Evolutionary conservation across 2,329 filamentous ascomycete species (phyloP), one percentile per base, ranked within the genome.

Genomic region (Aspergillus costaricaensis): DNA sequence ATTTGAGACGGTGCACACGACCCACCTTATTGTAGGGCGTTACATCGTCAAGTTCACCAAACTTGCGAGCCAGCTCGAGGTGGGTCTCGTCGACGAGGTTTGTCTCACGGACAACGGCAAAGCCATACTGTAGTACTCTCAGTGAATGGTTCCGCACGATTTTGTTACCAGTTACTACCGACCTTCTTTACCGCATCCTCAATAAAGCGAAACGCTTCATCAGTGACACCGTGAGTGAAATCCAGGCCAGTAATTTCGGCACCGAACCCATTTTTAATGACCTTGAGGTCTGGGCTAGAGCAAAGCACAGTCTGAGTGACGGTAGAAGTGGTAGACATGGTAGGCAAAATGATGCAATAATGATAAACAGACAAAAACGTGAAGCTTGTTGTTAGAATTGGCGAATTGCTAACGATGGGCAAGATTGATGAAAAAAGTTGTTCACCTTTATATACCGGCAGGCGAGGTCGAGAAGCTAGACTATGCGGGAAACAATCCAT

Each of bases 11-110:
- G 57, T 81, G 75, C 67, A 78, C 78, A 27, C 81, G 78, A 14
- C 80, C 83, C 12, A 56, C 73, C 2, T 70, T 71, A 9, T 81
- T 73, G 71, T 82, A 86, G 0, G 80, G 82, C 19, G 70, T 79
- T 27, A 85, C 78, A 65, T 85, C 81, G 71, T 87, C 85, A 0
- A 86, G 80, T 25, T 84, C 81, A n/a, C 85, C 86, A 59, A 87
- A 81, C 1, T 74, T 74, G 2, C 66, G 64, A 14, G 82, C 79
- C 67, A 87, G 83, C 5, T 72, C 72, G 30, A 87, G 77, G 65
- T 87, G 85, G 1, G 71, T 62, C 4, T 76, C 77, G 67, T 87
- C 84, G 52, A 78, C 76, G 7, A 87, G 74, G 4, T 74, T 74
- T 1, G 84, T 84, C n/a, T 76, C 65, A 23, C 83, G 82, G 67